Base-by-base conservation (phyloP, 805 yeast genomes). In the Myxozyma sirexii region DNA sequence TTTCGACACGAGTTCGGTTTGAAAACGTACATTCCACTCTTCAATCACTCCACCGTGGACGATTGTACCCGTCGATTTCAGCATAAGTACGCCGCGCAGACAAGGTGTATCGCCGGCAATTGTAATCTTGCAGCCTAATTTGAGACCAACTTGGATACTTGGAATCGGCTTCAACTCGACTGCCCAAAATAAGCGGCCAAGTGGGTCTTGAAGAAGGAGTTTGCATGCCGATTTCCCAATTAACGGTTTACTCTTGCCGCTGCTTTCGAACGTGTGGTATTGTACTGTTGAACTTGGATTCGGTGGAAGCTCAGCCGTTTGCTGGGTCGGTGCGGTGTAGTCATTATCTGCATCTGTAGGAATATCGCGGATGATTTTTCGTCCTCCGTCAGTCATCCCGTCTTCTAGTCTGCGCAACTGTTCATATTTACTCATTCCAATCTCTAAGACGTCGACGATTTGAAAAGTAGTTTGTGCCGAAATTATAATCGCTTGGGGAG, bases 221-320 rank as follows among this genome's bases (percentile, higher is more conserved):
- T 62, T 61, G 42, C 65, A 61, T 38, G 49, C 27, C n/a, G 15
- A 17, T 29, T 61, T 61, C 12, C 63, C 65, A 10, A 61, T 47
- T 29, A 56, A 19, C n/a, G 55, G 52, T 24, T 21, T 24, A 6
- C 37, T 29, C 35, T 33, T 43, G 2, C 37, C 49, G 37, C 37
- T 45, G 38, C n/a, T 42, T 31, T 35, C 49, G n/a, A 33, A 43
- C 37, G 24, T 17, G 23, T 43, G 49, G 44, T 6, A 35, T 21
- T 37, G 49, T n/a, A 33, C 41, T 38, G 42, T 33, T 35, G 51
- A 8, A 21, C 24, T 54, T 21, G 33, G 7, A 43, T 23, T 33
- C 8, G 26, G 37, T 17, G 19, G 31, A 29, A 38, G 19, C 19
- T 38, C 42, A 13, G n/a, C 8, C 2, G 6, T 4, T 17, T 38